phyloP scores from a whole-genome alignment of 768 basidiomycete genomes.

The Udeniomyces megalosporus region DNA sequence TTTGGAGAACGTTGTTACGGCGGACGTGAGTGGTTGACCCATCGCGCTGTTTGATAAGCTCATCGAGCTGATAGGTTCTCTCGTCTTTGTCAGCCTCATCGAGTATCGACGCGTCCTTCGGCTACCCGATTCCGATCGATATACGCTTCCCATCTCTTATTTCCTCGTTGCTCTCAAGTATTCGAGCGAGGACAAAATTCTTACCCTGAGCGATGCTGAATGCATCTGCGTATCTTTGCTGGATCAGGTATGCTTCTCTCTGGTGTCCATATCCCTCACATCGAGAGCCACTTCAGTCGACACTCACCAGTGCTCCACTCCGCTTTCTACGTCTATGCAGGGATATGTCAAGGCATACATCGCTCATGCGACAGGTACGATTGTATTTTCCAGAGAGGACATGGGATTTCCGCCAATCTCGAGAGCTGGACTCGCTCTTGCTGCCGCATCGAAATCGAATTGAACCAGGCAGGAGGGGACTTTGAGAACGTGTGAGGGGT shows the following conservation, averaged over 20 bases:
- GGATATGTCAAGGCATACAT: conserved; percentile 12
- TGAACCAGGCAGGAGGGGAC: too few relatives aligned
- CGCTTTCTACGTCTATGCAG: background rate
- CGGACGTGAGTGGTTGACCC: background rate
- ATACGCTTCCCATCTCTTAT: background rate
- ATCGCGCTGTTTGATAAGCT: too few relatives aligned
- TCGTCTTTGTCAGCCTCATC: background rate
- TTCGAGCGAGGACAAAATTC: background rate
- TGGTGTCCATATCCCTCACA: background rate
- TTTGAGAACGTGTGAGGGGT: too few relatives aligned
- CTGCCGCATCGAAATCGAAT: too few relatives aligned
- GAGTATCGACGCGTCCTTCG: background rate
- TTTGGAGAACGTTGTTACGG: conserved; percentile 6
- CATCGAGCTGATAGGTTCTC: too few relatives aligned
- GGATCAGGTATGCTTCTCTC: conserved; percentile 2
- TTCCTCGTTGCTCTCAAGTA: conserved; percentile 9
- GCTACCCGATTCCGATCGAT: background rate
- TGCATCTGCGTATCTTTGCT: conserved; percentile 9
- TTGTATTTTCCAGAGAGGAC: conserved; percentile 11
- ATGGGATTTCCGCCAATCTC: conserved; percentile 10
- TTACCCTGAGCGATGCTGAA: conserved; percentile 13
- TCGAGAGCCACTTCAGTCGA: background rate
- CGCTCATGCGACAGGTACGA: background rate
- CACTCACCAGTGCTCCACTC: background rate
- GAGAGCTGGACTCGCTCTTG: background rate